These are phyloP conservation scores for Globisporangium spinosum DNA, from an alignment of 352 stramenopile species.

Conservation along the genomic window DNA sequence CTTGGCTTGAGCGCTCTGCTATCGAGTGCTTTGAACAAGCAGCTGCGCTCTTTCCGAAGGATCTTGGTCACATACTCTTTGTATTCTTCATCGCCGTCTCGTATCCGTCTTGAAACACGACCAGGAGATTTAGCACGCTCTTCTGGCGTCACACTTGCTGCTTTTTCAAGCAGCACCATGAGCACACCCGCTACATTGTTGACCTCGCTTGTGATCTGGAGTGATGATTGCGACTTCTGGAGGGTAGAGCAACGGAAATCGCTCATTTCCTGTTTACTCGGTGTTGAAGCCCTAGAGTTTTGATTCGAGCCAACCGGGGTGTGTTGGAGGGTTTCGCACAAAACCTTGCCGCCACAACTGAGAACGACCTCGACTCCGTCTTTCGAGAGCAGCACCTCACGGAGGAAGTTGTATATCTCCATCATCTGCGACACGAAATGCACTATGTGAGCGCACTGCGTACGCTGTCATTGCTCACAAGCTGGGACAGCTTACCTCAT, in stretches of 20 bases:
- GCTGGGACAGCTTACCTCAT: constrained; percentile 17
- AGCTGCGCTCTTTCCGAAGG: constrained; percentile 26
- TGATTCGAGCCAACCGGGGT: background rate
- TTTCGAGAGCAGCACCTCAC: constrained; percentile 43
- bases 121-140: background rate
- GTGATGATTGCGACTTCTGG: background rate
- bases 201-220: background rate
- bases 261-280: background rate
- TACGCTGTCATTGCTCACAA: background rate
- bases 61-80: constrained; percentile 31
- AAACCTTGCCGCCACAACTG: constrained; percentile 40
- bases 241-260: background rate
- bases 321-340: constrained; percentile 30
- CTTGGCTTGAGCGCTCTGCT: background rate
- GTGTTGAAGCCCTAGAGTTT: background rate
- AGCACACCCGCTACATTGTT: constrained; percentile 5
- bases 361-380: constrained; percentile 48
- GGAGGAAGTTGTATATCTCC: constrained; percentile 62
- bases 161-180: constrained; percentile 28
- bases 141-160: background rate
- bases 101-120: background rate
- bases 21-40: constrained; percentile 27
- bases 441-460: background rate
- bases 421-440: constrained; percentile 26
- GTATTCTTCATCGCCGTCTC: constrained; percentile 33